phyloP scores from a whole-genome alignment of 2,329 filamentous ascomycete species.

The Dactylellina cionopaga region DNA sequence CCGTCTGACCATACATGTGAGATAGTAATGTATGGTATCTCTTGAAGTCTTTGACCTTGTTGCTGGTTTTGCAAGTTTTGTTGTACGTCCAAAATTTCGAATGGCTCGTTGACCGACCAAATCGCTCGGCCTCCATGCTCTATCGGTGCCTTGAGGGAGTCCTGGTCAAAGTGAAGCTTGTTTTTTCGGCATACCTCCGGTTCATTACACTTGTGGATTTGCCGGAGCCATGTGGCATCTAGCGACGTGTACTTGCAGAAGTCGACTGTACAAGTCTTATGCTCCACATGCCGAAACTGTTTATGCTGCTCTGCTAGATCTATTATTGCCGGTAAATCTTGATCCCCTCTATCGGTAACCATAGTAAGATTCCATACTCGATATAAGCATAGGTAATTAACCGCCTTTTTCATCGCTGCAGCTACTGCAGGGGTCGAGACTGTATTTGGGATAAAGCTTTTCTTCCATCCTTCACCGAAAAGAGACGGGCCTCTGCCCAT shows the following conservation, averaged over 20 bases:
- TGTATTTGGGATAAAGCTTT: slow-evolving; percentile 33
- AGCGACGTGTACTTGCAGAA: slow-evolving; percentile 15
- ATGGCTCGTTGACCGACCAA: slow-evolving; percentile 31
- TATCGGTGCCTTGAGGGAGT: slow-evolving; percentile 2
- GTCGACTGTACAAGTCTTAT: slow-evolving; percentile 18
- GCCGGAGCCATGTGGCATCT: slow-evolving; percentile 22
- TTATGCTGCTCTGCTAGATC: slow-evolving; percentile 4
- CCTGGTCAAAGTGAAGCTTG: slow-evolving; percentile 21
- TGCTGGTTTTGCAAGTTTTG: too few relatives aligned
- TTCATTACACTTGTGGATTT: slow-evolving; percentile 27
- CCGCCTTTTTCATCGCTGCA: slow-evolving; percentile 5
- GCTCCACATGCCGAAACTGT: slow-evolving; percentile 6
- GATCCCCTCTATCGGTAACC: slow-evolving; percentile 19
- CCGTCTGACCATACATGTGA: slow-evolving; percentile 59
- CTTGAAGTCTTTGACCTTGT: too few relatives aligned
- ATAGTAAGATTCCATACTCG: slow-evolving; percentile 21
- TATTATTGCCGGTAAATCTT: slow-evolving; percentile 33
- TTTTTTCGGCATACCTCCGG: background rate
- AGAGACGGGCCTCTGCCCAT: background rate
- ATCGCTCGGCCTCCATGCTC: slow-evolving; percentile 3
- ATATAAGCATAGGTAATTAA: slow-evolving; percentile 18
- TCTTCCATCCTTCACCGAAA: slow-evolving; percentile 7
- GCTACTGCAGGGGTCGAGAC: slow-evolving; percentile 6
- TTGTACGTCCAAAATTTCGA: background rate
- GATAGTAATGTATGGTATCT: slow-evolving; percentile 56